phyloP scores from a whole-genome alignment of 1,284 basidiomycete genomes.

The Ceratobasidium papillatum region DNA sequence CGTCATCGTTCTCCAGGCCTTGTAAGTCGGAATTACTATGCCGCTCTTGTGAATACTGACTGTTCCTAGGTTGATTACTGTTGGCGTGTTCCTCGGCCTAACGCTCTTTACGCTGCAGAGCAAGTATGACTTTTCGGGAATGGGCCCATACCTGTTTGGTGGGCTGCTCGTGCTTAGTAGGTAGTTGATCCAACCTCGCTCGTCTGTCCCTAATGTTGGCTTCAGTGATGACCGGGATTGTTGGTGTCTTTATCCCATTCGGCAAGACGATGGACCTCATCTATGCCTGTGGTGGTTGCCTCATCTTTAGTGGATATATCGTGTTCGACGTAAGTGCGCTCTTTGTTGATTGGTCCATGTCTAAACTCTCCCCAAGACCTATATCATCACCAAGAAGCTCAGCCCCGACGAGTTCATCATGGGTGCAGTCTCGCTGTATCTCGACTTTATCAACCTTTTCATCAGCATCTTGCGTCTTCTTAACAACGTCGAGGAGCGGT shows the following conservation, averaged over 20 bases:
- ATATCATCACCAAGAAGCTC: conserved; percentile 78
- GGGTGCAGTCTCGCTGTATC: conserved; percentile 85
- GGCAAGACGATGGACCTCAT: conserved; percentile 76
- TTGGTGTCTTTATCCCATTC: conserved; percentile 85
- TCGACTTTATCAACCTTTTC: conserved; percentile 66
- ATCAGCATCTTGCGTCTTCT: conserved; percentile 78
- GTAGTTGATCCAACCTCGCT: conserved; percentile 46
- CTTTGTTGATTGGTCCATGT: not conserved
- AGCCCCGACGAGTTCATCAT: conserved; percentile 90
- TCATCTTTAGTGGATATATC: conserved; percentile 85
- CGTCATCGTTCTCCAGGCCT: conserved; percentile 81
- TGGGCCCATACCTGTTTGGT: conserved; percentile 85
- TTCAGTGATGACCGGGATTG: conserved; percentile 75
- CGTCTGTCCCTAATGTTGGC: conserved; percentile 38
- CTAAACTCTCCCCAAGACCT: conserved; percentile 60
- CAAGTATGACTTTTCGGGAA: conserved; percentile 88
- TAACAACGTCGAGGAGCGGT: conserved; percentile 62
- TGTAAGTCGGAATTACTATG: conserved; percentile 60
- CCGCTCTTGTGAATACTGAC: conserved; percentile 42
- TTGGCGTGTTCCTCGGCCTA: conserved; percentile 86
- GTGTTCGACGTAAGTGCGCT: conserved; percentile 69
- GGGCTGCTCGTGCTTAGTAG: conserved; percentile 74
- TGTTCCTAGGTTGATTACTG: conserved; percentile 72
- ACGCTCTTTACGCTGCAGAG: conserved; percentile 88
- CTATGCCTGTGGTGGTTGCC: conserved; percentile 77